Evolutionary conservation across 2,329 filamentous ascomycete genomes (phyloP), one percentile per base, ranked within the genome.

Genomic region (Fusarium palustre): DNA sequence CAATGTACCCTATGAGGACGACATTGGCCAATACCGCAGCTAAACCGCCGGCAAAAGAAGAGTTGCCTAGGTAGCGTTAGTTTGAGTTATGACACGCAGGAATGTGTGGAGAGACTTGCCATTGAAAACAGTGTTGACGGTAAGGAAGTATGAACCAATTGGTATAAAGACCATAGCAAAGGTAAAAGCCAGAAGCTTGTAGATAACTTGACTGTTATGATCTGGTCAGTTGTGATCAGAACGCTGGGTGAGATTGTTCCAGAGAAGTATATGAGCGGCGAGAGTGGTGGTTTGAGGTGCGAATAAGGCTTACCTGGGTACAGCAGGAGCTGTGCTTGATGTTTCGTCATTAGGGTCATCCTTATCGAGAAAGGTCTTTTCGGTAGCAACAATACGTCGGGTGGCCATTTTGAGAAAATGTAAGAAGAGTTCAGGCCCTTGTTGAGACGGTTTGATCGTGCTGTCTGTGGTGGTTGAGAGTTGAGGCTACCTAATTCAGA

Each of bases 1-100:
- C 82, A 43, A 98, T 88, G 79, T 98, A 99, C n/a, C 87, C 89
- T 59, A 98, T 87, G 52, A 99, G 83, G 5, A 99, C 93, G 3
- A 97, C 87, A 74, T 99, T 99, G 15, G 96, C 96, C 78, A 97
- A 89, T 52, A 98, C 81, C 22, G 96, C 96, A 2, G 96, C 96
- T 34, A 92, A 83, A 1, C 89, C 94, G 16, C 94, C 96, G 5
- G 94, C 93, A 74, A 90, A 95, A 3, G 94, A 97, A 16, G 93
- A 87, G 80, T 97, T 97, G 71, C 94, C 95, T 97, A 48, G 24
- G 33, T 24, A 59, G 48, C 39, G 56, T 70, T 59, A 71, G 55
- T 41, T 24, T 63, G n/a, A 39, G 13, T 57, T 42, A 61, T 50
- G 43, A 50, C 48, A 36, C 45, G 38, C 38, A 42, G 28, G 24